These are phyloP conservation scores for Hyaloscypha finlandica DNA, from an alignment of 495 filamentous ascomycete genomes.

Conservation along the genomic window DNA sequence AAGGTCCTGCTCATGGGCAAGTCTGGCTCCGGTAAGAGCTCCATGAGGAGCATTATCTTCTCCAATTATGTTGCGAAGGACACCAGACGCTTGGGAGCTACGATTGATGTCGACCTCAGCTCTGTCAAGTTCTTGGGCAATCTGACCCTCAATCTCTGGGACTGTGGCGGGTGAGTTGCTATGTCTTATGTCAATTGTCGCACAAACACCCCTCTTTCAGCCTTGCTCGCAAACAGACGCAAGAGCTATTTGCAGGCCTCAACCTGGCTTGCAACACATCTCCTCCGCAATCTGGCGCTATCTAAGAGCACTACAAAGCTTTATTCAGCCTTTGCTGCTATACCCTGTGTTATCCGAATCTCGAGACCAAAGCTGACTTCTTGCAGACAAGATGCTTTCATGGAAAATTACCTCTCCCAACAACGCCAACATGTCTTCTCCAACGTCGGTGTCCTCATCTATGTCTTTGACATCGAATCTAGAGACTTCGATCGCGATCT, in stretches of 20 bases:
- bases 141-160: slow-evolving; percentile 95
- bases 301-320: neutral
- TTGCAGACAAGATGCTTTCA: slow-evolving; percentile 91
- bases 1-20: slow-evolving; percentile 77
- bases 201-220: neutral
- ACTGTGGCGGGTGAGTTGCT: slow-evolving; percentile 79
- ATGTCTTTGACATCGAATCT: slow-evolving; percentile 98
- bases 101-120: slow-evolving; percentile 96
- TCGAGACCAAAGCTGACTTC: slow-evolving; percentile 12
- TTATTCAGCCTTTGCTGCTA: neutral
- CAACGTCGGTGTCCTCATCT: slow-evolving; percentile 95
- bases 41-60: slow-evolving; percentile 98
- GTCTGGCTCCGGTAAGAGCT: slow-evolving; percentile 98
- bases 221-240: neutral
- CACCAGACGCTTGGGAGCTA: slow-evolving; percentile 91
- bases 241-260: neutral
- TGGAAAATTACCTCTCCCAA: slow-evolving; percentile 93
- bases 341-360: neutral
- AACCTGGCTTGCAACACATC: neutral
- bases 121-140: slow-evolving; percentile 98
- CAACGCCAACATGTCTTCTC: slow-evolving; percentile 96
- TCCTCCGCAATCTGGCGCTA: neutral
- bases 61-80: slow-evolving; percentile 97
- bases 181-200: slow-evolving; percentile 2
- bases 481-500: slow-evolving; percentile 90